These are phyloP conservation scores for Amanita brunnescens DNA, from an alignment of 768 basidiomycete species.

Conservation along the genomic window DNA sequence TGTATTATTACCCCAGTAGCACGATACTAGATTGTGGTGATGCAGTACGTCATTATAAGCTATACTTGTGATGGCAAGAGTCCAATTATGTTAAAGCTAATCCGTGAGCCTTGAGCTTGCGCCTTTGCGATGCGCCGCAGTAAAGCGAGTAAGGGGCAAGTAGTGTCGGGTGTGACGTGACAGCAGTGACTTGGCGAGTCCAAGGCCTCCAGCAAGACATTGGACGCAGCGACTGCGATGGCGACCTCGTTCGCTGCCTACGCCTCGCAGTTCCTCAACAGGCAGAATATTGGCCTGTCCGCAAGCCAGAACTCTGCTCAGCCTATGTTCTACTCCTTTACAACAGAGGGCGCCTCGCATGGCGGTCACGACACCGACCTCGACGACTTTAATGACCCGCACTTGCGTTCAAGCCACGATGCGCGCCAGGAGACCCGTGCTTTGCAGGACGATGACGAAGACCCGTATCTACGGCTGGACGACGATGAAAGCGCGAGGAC, in stretches of 20 bases:
- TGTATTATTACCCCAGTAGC: no score
- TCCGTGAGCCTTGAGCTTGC: no score
- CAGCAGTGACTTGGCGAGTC: not conserved
- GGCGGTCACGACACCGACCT: conserved; percentile 43
- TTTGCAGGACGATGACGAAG: conserved; percentile 47
- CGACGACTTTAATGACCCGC: conserved; percentile 74
- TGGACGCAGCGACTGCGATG: conserved; percentile 22
- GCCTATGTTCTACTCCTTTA: conserved; percentile 86
- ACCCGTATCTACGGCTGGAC: conserved; percentile 73
- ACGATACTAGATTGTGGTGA: no score
- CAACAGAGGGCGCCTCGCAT: conserved; percentile 53
- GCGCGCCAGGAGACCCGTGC: conserved; percentile 20
- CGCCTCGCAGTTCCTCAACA: conserved; percentile 73
- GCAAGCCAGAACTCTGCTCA: conserved; percentile 56
- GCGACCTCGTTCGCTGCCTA: conserved; percentile 73
- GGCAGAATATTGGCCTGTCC: conserved; percentile 31
- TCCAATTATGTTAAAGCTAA: no score
- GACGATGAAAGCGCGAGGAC: conserved; percentile 41
- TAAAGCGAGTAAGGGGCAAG: not conserved
- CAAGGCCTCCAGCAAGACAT: not conserved
- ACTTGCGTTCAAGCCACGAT: conserved; percentile 38
- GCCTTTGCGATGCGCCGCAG: no score
- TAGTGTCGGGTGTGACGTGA: not conserved
- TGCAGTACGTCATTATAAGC: no score
- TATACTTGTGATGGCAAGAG: no score